Evolutionary conservation across 139 green algal genomes (phyloP).

Genomic region (Chlamydomonas incerta): DNA sequence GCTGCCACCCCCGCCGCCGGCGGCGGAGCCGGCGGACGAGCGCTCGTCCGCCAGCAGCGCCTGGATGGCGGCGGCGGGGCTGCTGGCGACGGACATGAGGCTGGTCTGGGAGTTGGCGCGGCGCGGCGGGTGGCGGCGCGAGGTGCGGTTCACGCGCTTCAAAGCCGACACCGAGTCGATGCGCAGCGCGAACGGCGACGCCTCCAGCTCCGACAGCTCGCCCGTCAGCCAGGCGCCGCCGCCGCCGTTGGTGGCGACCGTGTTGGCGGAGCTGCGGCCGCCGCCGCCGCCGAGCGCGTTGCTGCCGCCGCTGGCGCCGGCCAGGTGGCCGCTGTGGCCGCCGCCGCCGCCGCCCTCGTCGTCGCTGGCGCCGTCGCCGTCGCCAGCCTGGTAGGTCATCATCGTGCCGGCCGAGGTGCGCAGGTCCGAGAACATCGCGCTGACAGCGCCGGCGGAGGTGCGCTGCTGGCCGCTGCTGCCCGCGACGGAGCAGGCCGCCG

Average conservation of each 20-base stretch:
- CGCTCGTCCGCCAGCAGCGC: background rate
- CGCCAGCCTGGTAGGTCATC: background rate
- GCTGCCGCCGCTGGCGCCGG: background rate
- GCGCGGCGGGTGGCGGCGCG: background rate
- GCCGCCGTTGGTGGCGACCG: background rate
- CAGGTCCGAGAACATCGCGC: background rate
- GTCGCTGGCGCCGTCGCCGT: background rate
- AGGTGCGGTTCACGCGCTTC: background rate
- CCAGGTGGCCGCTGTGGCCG: background rate
- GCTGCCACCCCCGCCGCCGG: too few species aligned
- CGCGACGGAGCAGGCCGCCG: background rate
- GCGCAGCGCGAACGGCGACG: conserved; percentile 35
- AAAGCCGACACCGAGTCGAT: conserved; percentile 32
- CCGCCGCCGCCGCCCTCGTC: background rate
- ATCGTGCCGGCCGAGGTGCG: background rate
- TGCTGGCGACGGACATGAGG: background rate
- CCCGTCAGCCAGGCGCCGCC: conserved; percentile 3
- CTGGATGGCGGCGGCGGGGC: background rate
- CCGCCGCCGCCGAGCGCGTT: background rate
- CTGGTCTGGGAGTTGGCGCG: background rate
- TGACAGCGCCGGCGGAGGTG: background rate
- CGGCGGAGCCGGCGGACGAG: background rate
- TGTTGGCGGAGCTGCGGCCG: background rate
- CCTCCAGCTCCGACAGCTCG: conserved; percentile 34
- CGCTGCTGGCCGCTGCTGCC: background rate